Base-by-base conservation (phyloP, 2,329 filamentous ascomycete genomes). In the Remersonia thermophila region DNA sequence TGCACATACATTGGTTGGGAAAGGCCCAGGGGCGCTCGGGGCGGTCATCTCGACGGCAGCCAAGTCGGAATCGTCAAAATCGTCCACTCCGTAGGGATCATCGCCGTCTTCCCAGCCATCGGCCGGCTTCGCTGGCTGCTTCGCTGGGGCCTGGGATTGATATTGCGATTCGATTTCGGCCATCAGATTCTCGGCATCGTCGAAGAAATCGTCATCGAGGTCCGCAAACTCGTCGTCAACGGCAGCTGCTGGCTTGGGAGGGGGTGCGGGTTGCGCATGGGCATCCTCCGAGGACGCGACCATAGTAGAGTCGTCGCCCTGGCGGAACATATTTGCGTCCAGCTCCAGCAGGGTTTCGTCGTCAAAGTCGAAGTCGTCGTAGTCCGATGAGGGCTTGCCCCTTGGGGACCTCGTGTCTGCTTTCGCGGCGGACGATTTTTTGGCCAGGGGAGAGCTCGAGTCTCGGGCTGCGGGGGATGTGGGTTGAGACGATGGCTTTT, bases 41-140 rank as follows among this genome's bases (percentile, higher is more conserved):
- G 81, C 80, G 51, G 73, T 74, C 47, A 78, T 60, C 58, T 86
- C 80, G 45, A 77, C 77, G 42, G 80, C 77, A 49, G 89, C 83
- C 51, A 84, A 81, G 56, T 93, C 85, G 56, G 77, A 63, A 45
- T 69, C 72, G 32, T 77, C 81, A 63, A 84, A 84, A 50, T 85
- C 85, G 59, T 85, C 83, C 59, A 85, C 83, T 39, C 73, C 80
- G 47, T 71, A 76, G 44, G 65, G 63, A 28, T 66, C 61, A 35
- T 52, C 50, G 25, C 51, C 50, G 11, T 43, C 45, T 15, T 37
- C 47, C 33, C 54, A 55, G 25, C 58, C 57, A 15, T 55, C 54
- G 47, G 62, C 57, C n/a, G 35, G 18, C 37, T 59, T 53, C 35
- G 52, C 12, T 34, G 38, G 41, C 11, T 39, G 35, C 20, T 47